These are phyloP conservation scores for Thelonectria discophora DNA, from an alignment of 2,329 filamentous ascomycete species.

Conservation along the genomic window DNA sequence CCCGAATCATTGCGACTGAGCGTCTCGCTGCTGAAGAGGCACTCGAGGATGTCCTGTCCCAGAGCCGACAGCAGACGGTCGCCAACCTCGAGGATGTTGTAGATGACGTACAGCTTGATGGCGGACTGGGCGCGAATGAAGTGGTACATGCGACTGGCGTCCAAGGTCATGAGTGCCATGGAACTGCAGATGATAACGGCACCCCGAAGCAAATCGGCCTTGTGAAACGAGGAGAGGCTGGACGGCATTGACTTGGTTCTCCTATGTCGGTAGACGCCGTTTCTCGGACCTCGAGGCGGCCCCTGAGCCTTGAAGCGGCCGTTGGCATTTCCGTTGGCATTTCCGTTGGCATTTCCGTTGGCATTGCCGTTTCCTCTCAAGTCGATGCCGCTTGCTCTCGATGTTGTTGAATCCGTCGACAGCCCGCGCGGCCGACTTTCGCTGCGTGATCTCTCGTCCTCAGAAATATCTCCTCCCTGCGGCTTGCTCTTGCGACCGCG, in stretches of 20 bases:
- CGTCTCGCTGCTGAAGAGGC: conserved; percentile 91
- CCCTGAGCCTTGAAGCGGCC: conserved; percentile 29
- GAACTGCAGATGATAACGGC: conserved; percentile 88
- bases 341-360: too few species aligned
- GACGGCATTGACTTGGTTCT: conserved; percentile 88
- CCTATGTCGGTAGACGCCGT: conserved; percentile 65
- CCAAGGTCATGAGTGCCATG: conserved; percentile 84
- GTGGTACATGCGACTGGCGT: conserved; percentile 98
- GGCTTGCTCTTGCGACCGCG: conserved; percentile 58
- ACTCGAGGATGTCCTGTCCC: conserved; percentile 96
- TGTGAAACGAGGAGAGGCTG: conserved; percentile 84
- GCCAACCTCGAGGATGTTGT: conserved; percentile 93
- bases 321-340: conserved; percentile 25
- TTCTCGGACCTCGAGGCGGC: conserved; percentile 38
- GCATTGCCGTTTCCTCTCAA: conserved; percentile 21
- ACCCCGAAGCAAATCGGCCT: conserved; percentile 93
- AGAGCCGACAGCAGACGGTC: conserved; percentile 90
- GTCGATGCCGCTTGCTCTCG: conserved; percentile 21
- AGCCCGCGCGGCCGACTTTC: conserved; percentile 48
- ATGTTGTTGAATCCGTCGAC: conserved; percentile 28
- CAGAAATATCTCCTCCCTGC: conserved; percentile 46
- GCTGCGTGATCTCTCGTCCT: conserved; percentile 51
- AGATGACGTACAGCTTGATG: conserved; percentile 98
- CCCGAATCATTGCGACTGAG: conserved; percentile 88
- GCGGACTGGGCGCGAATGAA: conserved; percentile 95